Evolutionary conservation across 768 basidiomycete genomes (phyloP).

Genomic region (Nidularia pulvinata): DNA sequence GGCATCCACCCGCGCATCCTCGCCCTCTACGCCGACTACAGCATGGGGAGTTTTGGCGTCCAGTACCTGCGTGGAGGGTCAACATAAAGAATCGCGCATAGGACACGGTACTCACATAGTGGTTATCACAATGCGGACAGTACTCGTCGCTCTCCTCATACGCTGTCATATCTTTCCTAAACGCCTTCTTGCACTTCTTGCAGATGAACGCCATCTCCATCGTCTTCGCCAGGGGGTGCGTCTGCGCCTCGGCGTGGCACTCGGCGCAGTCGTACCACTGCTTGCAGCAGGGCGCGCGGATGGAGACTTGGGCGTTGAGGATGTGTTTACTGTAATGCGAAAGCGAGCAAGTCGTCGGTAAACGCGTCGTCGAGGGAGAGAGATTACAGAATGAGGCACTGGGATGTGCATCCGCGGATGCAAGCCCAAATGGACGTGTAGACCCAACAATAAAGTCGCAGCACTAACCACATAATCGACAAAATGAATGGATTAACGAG

Average conservation of each 20-base stretch:
- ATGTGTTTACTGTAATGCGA: constrained; percentile 80
- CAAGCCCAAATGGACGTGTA: no score
- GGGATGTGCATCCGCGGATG: no score
- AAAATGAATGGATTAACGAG: no score
- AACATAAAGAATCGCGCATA: background rate
- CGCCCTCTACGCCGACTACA: constrained; percentile 85
- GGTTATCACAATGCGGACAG: constrained; percentile 98
- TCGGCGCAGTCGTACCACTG: constrained; percentile 98
- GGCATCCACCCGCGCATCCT: constrained; percentile 86
- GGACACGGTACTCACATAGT: constrained; percentile 71
- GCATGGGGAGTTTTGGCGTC: constrained; percentile 92
- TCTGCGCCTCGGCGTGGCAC: constrained; percentile 87
- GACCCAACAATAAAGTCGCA: no score
- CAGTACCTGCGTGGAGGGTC: constrained; percentile 59
- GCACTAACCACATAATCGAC: no score
- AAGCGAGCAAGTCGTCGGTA: background rate
- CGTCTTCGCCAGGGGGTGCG: constrained; percentile 72
- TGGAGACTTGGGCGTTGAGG: constrained; percentile 94
- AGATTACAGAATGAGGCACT: no score
- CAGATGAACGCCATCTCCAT: constrained; percentile 61
- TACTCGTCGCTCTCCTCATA: constrained; percentile 99
- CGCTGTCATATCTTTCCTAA: constrained; percentile 89
- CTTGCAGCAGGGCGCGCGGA: constrained; percentile 97
- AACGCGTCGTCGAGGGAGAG: no score
- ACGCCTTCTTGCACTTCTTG: constrained; percentile 80